Evolutionary conservation across 2,329 filamentous ascomycete genomes (phyloP).

Genomic region (Epicoccum nigrum): DNA sequence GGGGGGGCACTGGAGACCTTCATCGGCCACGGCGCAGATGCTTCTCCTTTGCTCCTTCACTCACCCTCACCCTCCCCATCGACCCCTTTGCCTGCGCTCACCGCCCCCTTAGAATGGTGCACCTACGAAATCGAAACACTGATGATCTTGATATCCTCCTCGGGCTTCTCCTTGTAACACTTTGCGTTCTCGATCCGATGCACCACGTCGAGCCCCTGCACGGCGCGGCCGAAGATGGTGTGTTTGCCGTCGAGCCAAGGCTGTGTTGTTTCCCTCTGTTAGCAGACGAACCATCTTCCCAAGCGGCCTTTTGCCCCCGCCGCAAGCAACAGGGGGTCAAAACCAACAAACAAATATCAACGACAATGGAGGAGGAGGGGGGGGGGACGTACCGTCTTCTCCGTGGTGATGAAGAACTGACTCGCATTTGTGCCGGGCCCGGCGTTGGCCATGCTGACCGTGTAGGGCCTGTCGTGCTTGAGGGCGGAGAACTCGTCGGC

Average conservation of each 20-base stretch:
- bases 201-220: slow-evolving; percentile 90
- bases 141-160: slow-evolving; percentile 96
- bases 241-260: slow-evolving; percentile 96
- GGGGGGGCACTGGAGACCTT: no score
- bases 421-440: slow-evolving; percentile 94
- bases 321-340: no score
- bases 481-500: slow-evolving; percentile 91
- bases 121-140: slow-evolving; percentile 67
- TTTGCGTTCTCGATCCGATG: slow-evolving; percentile 93
- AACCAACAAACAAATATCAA: no score
- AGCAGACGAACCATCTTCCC: no score
- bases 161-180: slow-evolving; percentile 89
- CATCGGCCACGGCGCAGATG: no score
- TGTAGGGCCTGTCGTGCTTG: slow-evolving; percentile 95
- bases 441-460: slow-evolving; percentile 96
- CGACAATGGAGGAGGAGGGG: no score
- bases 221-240: slow-evolving; percentile 90
- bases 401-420: slow-evolving; percentile 98
- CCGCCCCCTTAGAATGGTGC: no score
- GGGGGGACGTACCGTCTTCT: slow-evolving; percentile 74
- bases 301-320: no score
- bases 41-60: no score
- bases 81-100: no score
- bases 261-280: no score
- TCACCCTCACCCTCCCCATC: no score